Percentiles rank a stretch among this genome's conserved stretches.
phyloP scores from a whole-genome alignment of 1,139 yeast genomes.

The Pneumocystis carinii region DNA sequence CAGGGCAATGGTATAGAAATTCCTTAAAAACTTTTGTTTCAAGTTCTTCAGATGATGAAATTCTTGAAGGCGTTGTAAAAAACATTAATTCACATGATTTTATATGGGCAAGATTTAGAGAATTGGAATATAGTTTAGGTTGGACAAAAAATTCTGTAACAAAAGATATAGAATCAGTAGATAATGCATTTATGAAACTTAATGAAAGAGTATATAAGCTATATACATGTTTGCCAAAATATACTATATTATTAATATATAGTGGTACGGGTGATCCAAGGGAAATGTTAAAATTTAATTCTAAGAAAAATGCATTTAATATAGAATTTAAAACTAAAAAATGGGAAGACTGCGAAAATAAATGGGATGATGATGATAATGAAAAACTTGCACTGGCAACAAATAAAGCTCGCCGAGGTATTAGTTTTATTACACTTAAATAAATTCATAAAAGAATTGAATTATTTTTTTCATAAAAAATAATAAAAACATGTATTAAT shows the following conservation, averaged over 20 bases:
- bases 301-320: slow-evolving; percentile 29
- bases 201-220: slow-evolving; percentile 35
- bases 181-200: slow-evolving; percentile 24
- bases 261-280: slow-evolving; percentile 51
- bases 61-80: slow-evolving; percentile 25
- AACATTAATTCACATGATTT: slow-evolving; percentile 29
- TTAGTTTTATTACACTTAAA: slow-evolving; percentile 38
- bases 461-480: neutral
- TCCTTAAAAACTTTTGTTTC: slow-evolving; percentile 28
- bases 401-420: slow-evolving; percentile 38
- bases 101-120: slow-evolving; percentile 42
- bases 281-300: slow-evolving; percentile 37
- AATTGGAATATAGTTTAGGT: slow-evolving; percentile 35
- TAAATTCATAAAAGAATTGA: neutral
- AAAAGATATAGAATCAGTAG: slow-evolving; percentile 15
- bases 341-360: slow-evolving; percentile 32
- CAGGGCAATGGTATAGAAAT: slow-evolving; percentile 24
- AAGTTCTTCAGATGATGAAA: slow-evolving; percentile 46
- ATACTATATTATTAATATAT: slow-evolving; percentile 45
- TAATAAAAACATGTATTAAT: neutral
- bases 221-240: slow-evolving; percentile 39
- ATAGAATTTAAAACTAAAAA: slow-evolving; percentile 31
- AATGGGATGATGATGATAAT: slow-evolving; percentile 41
- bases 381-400: slow-evolving; percentile 30
- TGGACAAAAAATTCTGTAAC: slow-evolving; percentile 15